phyloP scores from a whole-genome alignment of 768 basidiomycete species.

The Tylopilus felleus region DNA sequence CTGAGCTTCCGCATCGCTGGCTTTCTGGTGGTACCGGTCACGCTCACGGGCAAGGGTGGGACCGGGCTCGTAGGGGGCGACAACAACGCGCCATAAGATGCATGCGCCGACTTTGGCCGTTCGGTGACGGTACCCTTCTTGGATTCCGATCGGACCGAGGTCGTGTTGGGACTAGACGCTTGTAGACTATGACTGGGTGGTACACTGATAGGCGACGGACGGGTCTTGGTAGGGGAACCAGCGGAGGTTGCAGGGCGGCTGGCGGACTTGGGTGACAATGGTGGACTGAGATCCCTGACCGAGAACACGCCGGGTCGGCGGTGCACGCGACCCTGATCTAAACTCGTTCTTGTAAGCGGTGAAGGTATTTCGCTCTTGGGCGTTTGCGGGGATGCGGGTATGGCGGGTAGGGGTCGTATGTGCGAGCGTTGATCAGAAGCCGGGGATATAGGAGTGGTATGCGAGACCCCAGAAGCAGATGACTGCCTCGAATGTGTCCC shows the following conservation, averaged over 20 bases:
- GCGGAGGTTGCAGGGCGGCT: conserved; percentile 42
- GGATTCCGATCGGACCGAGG: conserved; percentile 2
- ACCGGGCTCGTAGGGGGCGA: conserved; percentile 14
- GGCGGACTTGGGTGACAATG: conserved; percentile 13
- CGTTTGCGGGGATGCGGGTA: conserved; percentile 32
- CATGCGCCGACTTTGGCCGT: conserved; percentile 29
- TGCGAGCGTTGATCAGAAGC: conserved; percentile 10
- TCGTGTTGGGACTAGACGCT: background rate
- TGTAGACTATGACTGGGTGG: background rate
- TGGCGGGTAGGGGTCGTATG: conserved; percentile 20
- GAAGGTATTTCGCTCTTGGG: conserved; percentile 18
- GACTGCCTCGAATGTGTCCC: conserved; percentile 24
- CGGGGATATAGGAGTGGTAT: conserved; percentile 8
- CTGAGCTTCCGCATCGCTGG: conserved; percentile 63
- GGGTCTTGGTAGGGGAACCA: conserved; percentile 20
- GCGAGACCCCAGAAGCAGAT: conserved; percentile 16
- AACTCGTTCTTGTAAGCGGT: conserved; percentile 13
- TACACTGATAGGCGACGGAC: background rate
- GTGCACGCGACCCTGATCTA: conserved; percentile 14
- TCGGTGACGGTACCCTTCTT: background rate
- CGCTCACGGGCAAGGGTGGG: conserved; percentile 19
- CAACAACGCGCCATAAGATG: conserved; percentile 17
- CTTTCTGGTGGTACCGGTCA: conserved; percentile 29
- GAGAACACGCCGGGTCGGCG: conserved; percentile 11
- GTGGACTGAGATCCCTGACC: background rate